Evolutionary conservation across 2,329 filamentous ascomycete genomes (phyloP), one percentile per base, ranked within the genome.

Genomic region (Pestalotiopsis sp.): DNA sequence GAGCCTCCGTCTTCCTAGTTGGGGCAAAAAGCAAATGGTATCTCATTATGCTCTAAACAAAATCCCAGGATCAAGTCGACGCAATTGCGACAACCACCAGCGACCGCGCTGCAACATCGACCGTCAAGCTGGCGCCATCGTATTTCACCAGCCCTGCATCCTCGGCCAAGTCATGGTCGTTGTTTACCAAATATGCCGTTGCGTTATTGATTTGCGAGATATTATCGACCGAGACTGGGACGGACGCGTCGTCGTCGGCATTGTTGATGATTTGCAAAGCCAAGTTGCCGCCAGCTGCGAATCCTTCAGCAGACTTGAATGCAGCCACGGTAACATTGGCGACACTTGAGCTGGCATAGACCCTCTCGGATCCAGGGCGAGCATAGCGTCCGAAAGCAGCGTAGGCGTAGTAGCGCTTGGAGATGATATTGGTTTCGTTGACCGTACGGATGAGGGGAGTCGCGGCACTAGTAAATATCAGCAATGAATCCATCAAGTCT

Each of bases 261-360:
- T 63, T 63, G 60, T 63, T 63, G 20, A 63, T 63, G 40, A 63
- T 52, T 20, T 63, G 60, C 39, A 63, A 30, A 20, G 60, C 60
- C 60, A 63, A 20, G 39, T 63, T 63, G 22, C 60, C 60, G 39
- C 60, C 60, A 10, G 60, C 17, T 14, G 35, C 38, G 38, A 63
- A 63, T 20, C 60, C 60, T 22, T 63, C 60, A 3, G 60, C 38
- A 17, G 60, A 44, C n/a, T 17, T 63, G 39, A 63, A 63, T 3
- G 60, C 60, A 20, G 60, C n/a, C 3, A 63, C 60, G n/a, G 60
- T 63, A 4, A 63, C 38, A 14, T 63, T 63, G n/a, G 38, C 17
- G 4, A 63, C 60, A 11, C 11, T 63, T 3, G 60, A 63, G 60
- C 39, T 63, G 60, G 60, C 60, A 24, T 63, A 48, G n/a, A 63